These are phyloP conservation scores for Candida dajiaensis DNA, from an alignment of 805 yeast species.

Conservation along the genomic window DNA sequence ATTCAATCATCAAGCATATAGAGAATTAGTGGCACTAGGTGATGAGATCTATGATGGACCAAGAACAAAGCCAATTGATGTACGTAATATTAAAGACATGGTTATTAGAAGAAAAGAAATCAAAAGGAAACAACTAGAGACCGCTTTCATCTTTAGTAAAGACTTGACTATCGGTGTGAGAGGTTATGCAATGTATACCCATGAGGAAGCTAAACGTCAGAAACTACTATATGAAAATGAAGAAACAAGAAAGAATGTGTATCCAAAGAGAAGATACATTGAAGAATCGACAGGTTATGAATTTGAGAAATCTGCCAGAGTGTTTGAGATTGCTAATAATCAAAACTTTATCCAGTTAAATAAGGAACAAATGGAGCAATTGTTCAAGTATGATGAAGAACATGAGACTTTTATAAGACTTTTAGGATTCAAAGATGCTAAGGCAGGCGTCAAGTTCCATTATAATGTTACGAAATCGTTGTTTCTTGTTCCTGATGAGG, in stretches of 20 bases:
- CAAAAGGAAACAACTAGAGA: constrained; percentile 54
- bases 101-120: constrained; percentile 56
- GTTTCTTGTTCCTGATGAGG: constrained; percentile 65
- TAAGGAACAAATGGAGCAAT: constrained; percentile 29
- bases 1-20: constrained; percentile 46
- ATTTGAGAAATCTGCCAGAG: constrained; percentile 30
- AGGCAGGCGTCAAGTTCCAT: constrained; percentile 38
- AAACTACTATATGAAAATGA: constrained; percentile 49
- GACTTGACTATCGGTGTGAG: constrained; percentile 56
- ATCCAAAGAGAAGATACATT: constrained; percentile 35
- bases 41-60: constrained; percentile 31
- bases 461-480: constrained; percentile 49
- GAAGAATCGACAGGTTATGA: constrained; percentile 40
- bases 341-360: constrained; percentile 32
- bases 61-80: constrained; percentile 35
- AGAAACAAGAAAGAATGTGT: constrained; percentile 47
- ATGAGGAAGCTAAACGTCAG: constrained; percentile 45
- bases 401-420: constrained; percentile 50
- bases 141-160: constrained; percentile 53
- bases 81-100: constrained; percentile 37
- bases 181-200: constrained; percentile 62
- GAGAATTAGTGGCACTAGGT: constrained; percentile 37
- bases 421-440: constrained; percentile 56
- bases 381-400: constrained; percentile 28
- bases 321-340: constrained; percentile 36